Evolutionary conservation across 1,284 basidiomycete genomes (phyloP), one percentile per base, ranked within the genome.

Genomic region (Mycosarcoma maydis): DNA sequence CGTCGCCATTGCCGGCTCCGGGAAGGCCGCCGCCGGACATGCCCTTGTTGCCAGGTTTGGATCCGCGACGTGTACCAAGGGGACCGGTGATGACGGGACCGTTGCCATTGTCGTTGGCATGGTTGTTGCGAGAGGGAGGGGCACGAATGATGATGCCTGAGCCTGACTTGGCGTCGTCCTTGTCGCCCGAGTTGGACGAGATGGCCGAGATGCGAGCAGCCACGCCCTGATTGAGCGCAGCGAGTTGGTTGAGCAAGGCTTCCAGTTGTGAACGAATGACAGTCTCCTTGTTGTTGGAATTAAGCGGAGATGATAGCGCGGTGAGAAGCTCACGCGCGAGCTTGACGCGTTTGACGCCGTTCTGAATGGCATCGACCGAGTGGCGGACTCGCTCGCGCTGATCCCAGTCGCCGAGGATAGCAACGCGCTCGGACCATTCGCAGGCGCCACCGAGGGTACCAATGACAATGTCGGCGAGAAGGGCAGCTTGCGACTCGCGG

Each of bases 401-500:
- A 20, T 80, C 73, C 57, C 62, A 73, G n/a, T 80, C 72, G 37
- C 72, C 52, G 11, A 81, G 70, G 38, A 80, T 62, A 29, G 56
- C 50, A 13, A 80, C 61, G 19, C 80, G 73, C n/a, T 76, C 70
- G 6, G 71, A 56, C 80, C 80, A 81, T 27, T 67, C 72, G 54
- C 78, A 80, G 7, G 80, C 73, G 33, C 80, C 80, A 8, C 80
- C 80, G 19, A 81, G 64, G 1, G 73, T 71, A 17, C 80, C 80
- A 13, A 78, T 56, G 26, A 80, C 57, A 29, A 81, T 65, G 39
- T 81, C 80, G 42, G 79, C 71, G 3, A 81, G 57, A 17, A 79
- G 51, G 2, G 56, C 70, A 9, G 71, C 67, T 30, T 72, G 61
- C 6, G 65, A 69, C 30, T 73, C 75, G 20, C 73, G 65, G 30